Conservation (phyloP, 305 asterid genomes). For the Fraxinus ornus region DNA sequence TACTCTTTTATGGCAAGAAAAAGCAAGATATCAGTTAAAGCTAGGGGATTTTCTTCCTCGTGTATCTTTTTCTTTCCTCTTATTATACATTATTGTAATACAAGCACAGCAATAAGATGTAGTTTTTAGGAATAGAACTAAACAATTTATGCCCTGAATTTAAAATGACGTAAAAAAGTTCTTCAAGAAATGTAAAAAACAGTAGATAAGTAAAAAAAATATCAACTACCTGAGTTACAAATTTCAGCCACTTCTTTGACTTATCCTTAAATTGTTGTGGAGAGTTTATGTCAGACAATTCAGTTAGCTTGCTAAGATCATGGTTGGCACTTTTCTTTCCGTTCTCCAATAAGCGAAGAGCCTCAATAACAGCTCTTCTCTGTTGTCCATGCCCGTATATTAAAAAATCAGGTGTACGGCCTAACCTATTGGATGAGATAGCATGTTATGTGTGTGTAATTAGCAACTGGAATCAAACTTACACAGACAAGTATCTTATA, state of each 20-base stretch:
- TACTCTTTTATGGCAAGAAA: neutral
- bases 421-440: constrained; percentile 62
- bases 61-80: neutral
- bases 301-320: constrained; percentile 43
- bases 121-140: neutral
- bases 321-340: constrained; percentile 47
- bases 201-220: neutral
- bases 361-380: constrained; percentile 88
- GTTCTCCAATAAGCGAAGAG: constrained; percentile 72
- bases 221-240: constrained; percentile 67
- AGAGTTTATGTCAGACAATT: constrained; percentile 46
- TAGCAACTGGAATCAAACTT: constrained; percentile 15
- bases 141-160: neutral
- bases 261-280: constrained; percentile 73
- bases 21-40: constrained; percentile 1
- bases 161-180: neutral
- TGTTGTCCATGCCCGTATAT: constrained; percentile 96
- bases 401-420: constrained; percentile 72
- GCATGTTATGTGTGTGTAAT: constrained; percentile 16
- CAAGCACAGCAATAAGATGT: neutral
- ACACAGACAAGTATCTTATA: neutral
- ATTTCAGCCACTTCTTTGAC: constrained; percentile 95
- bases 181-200: constrained; percentile 8
- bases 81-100: neutral
- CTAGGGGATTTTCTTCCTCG: constrained; percentile 8